Evolutionary conservation across 129 eudicot species (phyloP).

Genomic region (Escallonia rubra): DNA sequence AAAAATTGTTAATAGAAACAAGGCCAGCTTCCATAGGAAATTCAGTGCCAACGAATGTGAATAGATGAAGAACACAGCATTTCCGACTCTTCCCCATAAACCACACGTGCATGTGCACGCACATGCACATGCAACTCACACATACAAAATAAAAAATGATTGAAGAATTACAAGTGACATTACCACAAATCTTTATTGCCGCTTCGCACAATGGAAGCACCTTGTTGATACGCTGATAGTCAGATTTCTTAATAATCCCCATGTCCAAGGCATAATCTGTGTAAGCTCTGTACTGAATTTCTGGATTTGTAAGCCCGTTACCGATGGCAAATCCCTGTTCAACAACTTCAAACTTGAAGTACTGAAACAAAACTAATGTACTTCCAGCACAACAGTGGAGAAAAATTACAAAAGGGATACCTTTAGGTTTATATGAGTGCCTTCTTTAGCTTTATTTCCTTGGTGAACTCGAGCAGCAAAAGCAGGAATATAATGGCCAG

Average conservation of each 20-base stretch:
- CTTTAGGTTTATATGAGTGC: constrained; percentile 78
- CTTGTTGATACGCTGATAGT: constrained; percentile 59
- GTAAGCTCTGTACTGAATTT: constrained; percentile 81
- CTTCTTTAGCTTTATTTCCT: constrained; percentile 88
- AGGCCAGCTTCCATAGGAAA: not conserved
- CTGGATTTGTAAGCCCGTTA: constrained; percentile 94
- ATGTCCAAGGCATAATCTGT: constrained; percentile 86
- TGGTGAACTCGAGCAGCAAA: constrained; percentile 83
- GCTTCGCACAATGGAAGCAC: constrained; percentile 74
- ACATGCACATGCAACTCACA: not conserved
- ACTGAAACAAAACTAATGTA: not conserved
- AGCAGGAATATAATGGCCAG: constrained; percentile 97
- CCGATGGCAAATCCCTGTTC: constrained; percentile 98
- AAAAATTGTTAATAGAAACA: not conserved
- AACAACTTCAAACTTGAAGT: constrained; percentile 6
- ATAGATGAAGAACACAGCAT: not conserved
- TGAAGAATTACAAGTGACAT: constrained; percentile 1
- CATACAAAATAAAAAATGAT: not conserved
- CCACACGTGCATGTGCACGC: not conserved
- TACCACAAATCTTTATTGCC: constrained; percentile 91
- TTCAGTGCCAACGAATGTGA: not conserved
- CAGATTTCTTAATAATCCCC: constrained; percentile 61
- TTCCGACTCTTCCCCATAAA: not conserved
- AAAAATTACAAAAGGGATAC: constrained; percentile 20
- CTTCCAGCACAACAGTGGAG: not conserved